Base-by-base conservation (phyloP, 805 yeast species). In the Cyberlindnera veronae region DNA sequence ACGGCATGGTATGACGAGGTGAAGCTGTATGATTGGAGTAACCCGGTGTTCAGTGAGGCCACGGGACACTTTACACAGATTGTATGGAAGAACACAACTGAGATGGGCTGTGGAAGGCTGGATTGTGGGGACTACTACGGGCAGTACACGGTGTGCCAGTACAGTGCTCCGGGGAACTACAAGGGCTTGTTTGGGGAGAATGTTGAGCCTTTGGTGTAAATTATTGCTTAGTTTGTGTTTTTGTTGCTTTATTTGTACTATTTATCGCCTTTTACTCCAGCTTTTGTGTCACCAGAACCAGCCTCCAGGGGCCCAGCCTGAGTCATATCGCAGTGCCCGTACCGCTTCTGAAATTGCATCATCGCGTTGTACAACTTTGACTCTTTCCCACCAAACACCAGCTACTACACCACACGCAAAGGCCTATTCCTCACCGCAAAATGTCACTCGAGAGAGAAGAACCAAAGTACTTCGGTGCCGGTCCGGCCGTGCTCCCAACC, bases 391-490 rank as follows among this genome's bases (percentile, higher is more conserved):
- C 3, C 35, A n/a, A 17, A 17, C 9, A 4, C n/a, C 36, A 20
- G 8, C 29, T 26, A 7, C 29, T 6, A 9, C 29, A n/a, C 15
- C 29, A 26, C 12, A 10, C 7, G 11, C 13, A 6, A 26, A 10
- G 11, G 11, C 24, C 24, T 11, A 22, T 8, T n/a, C 8, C 16
- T 14, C 8, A 14, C 32, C 16, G 15, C 5, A 29, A 13, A 36
- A 32, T 42, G 41, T 42, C 46, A 6, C 36, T 81, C 39, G 72
- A 76, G 34, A 77, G 91, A 68, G 80, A 72, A 61, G 81, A 80
- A 56, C 88, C 89, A 41, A 69, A 77, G 57, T 86, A 93, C 61
- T 93, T 88, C 57, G 99, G 98, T 42, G 98, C 99, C n/a, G 99
- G 99, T 12, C 99, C 99, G 35, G 99, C 99, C 1, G 74, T 81